Percentiles rank a stretch among this genome's conserved stretches.
phyloP scores from a whole-genome alignment of 805 yeast genomes.

The Starmerella vitae region DNA sequence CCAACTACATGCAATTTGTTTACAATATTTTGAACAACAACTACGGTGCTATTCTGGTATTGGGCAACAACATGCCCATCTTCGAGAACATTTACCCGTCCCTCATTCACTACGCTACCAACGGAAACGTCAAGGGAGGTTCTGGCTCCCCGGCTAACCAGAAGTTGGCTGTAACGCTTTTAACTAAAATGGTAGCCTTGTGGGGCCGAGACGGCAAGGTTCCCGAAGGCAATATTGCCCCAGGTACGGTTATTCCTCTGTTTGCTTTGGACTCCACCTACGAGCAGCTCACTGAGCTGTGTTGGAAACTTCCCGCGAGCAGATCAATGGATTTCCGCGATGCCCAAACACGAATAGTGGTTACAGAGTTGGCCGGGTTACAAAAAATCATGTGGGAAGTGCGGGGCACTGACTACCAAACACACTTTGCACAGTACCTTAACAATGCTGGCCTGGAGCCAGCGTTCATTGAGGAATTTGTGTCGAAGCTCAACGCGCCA shows the following conservation, averaged over 20 bases:
- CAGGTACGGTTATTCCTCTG: constrained; percentile 48
- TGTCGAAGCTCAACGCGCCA: constrained; percentile 10
- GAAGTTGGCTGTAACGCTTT: constrained; percentile 54
- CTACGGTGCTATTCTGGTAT: constrained; percentile 60
- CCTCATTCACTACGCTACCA: constrained; percentile 52
- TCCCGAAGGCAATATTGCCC: constrained; percentile 33
- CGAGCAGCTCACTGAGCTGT: constrained; percentile 49
- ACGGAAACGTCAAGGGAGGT: constrained; percentile 36
- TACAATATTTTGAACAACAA: constrained; percentile 63
- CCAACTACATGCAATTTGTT: constrained; percentile 54
- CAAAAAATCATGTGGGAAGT: constrained; percentile 48
- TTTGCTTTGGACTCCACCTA: constrained; percentile 51
- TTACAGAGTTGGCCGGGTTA: constrained; percentile 59
- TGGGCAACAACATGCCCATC: constrained; percentile 47
- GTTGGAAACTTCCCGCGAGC: constrained; percentile 71
- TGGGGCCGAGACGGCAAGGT: constrained; percentile 56
- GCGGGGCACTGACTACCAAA: constrained; percentile 29
- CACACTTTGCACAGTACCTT: constrained; percentile 17
- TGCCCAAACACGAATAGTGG: constrained; percentile 62
- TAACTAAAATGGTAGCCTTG: constrained; percentile 45
- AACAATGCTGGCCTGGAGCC: constrained; percentile 17
- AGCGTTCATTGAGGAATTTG: constrained; percentile 15
- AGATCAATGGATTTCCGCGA: constrained; percentile 56
- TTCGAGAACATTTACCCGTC: constrained; percentile 50
- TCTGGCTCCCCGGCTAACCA: constrained; percentile 36